Base-by-base conservation (phyloP, 2,329 filamentous ascomycete species). In the Colletotrichum navitas region DNA sequence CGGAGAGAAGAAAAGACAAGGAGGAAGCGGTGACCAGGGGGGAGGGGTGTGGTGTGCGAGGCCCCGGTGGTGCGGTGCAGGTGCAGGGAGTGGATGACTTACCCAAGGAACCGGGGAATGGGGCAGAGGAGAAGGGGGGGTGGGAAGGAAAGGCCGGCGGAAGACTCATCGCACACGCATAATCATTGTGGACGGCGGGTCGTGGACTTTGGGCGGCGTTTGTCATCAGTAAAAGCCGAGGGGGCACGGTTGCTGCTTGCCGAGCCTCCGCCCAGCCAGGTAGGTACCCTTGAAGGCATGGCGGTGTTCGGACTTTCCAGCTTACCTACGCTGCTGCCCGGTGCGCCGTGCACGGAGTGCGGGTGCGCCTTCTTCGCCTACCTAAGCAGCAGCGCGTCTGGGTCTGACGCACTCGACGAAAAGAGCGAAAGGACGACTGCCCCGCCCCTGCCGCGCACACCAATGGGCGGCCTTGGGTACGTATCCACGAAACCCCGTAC, bases 1-100 rank as follows among this genome's bases (percentile, higher is more conserved):
- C 69, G 69, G 69, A 71, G 69, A 71, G 69, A 72, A 72, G 65
- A 69, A 72, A 69, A 72, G 60, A 26, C 63, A 58, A 54, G 32
- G 36, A 71, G 59, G 65, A 68, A 68, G 69, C 69, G 69, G 69
- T 69, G 69, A 72, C 65, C 59, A 64, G 69, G 69, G 65, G 47
- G 58, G 64, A 29, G 51, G 52, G 51, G 65, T 60, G 65, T n/a
- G 64, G 59, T 34, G 64, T 47, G 62, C 56, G 49, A 68, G 39
- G 36, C 64, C 49, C 24, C 49, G 8, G 24, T 24, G 24, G 49
- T 26, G 49, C 49, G 58, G 63, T 68, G 65, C 65, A 60, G 65
- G 66, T 68, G 66, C 52, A 59, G 60, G 59, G 63, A 63, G 64
- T 65, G 52, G 39, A 63, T 68, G 65, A 68, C 68, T 58, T 66